phyloP scores from a whole-genome alignment of 768 basidiomycete genomes.

The Hemileccinum rubropunctum region DNA sequence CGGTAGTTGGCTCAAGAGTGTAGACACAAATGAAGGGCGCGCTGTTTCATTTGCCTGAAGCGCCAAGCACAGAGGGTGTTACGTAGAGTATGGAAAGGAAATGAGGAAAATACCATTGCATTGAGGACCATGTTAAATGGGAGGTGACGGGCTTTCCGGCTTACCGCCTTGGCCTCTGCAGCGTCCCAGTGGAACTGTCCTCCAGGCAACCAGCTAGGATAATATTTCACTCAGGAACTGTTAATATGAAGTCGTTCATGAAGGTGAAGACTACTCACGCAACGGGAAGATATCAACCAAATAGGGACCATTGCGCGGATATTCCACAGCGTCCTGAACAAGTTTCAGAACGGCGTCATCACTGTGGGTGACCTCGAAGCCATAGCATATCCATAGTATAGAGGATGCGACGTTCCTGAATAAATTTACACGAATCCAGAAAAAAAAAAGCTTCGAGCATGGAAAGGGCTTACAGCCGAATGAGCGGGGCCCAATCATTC shows the following conservation, averaged over 20 bases:
- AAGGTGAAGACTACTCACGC: neutral
- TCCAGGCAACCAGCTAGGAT: no score
- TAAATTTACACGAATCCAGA: neutral
- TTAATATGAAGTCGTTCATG: neutral
- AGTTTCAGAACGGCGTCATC: conserved; percentile 6
- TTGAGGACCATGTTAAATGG: conserved; percentile 5
- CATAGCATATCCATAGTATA: neutral
- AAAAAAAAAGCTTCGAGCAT: neutral
- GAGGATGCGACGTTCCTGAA: neutral
- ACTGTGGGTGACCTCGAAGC: conserved; percentile 1
- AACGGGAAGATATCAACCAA: conserved; percentile 9
- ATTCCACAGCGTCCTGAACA: conserved; percentile 2
- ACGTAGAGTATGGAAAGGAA: neutral
- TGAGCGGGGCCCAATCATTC: neutral
- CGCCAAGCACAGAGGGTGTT: neutral
- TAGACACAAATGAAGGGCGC: neutral
- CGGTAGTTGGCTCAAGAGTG: neutral
- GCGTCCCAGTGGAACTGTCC: conserved; percentile 9
- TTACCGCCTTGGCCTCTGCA: neutral
- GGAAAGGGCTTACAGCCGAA: neutral
- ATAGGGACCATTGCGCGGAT: conserved; percentile 1
- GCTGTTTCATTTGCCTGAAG: neutral
- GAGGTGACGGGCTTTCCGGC: neutral
- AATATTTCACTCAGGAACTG: conserved; percentile 6
- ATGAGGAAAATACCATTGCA: conserved; percentile 3